Base-by-base conservation (phyloP, 2,329 filamentous ascomycete genomes). In the Pezicula radicicola region DNA sequence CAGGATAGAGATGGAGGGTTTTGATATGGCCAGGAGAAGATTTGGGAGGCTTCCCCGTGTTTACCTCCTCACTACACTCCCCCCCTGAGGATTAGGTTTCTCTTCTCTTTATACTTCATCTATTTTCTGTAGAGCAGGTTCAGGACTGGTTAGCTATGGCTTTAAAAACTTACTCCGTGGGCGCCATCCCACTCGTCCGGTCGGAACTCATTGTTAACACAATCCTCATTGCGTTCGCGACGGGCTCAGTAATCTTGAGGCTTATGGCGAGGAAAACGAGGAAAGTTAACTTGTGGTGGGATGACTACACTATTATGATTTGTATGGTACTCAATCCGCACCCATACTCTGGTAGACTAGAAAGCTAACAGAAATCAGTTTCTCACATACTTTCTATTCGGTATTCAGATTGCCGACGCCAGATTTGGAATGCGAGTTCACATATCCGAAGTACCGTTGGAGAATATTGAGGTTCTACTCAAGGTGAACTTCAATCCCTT, bases 271-370 rank as follows among this genome's bases (percentile, higher is more conserved):
- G 40, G 48, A 42, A 37, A 25, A 13, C 43, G 4, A 50, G 43
- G 28, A 28, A 44, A 13, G 33, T 50, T 21, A 18, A 57, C n/a
- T 54, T 70, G n/a, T 64, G 68, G 41, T 64, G 60, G 59, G 71
- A 73, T 59, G 71, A 73, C 55, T 68, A 64, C 51, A 59, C 72
- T n/a, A 69, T 71, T 43, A 42, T 69, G 1, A 21, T 66, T 30
- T 62, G 69, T 12, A 42, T 70, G 55, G 55, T 60, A 60, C 36
- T 39, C 19, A 25, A 6, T 42, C 10, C 18, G 28, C 15, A 25
- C 33, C 25, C 28, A 48, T 12, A 27, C 15, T 10, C 13, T 37
- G 25, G 28, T 21, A 48, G 39, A 36, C 12, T 40, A 35, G 12
- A 27, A 48, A 12, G 41, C 40, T 48, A 41, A 36, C 10, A 40